Evolutionary conservation across 1,284 basidiomycete species (phyloP), one percentile per base, ranked within the genome.

Genomic region (Irpex lacteus): DNA sequence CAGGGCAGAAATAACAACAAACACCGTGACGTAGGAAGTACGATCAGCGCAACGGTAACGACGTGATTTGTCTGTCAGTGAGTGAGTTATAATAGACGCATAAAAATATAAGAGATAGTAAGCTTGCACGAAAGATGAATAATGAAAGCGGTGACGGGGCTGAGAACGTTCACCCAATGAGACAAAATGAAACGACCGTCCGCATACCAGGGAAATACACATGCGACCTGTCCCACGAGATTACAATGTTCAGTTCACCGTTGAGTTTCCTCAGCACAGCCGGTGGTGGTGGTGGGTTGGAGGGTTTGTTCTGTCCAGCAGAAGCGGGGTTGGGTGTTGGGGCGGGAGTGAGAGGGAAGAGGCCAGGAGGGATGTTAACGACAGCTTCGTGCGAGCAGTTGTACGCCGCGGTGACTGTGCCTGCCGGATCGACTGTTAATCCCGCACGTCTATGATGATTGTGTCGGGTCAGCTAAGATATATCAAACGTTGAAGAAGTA

Each of bases 371-470:
- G n/a, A 74, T 66, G 49, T 74, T 70, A 6, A 79, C 67, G 4
- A 76, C 67, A 36, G 80, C 65, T 59, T 79, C 70, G 60, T 78
- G 75, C 40, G 70, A 56, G 67, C 78, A 82, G 4, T 72, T 68
- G 66, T 81, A 84, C 21, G 75, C 76, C 60, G 76, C 76, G 15
- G 80, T 68, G 13, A 83, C 68, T 4, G 78, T 78, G 7, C 73
- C 76, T 5, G 75, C 71, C 15, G 76, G 68, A n/a, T 75, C 70
- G 19, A 71, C 37, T 0, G 19, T 32, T 8, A 64, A 13, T 9
- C 73, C 11, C 75, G 74, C 36, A 18, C 36, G 54, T 21, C 54
- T 56, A n/a, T n/a, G n/a, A n/a, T n/a, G 70, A 13, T 44, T 4
- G 8, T 1, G 36, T n/a, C 21, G 7, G 15, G 32, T 32, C 32